These are phyloP conservation scores for Paecilomyces niveus DNA, from an alignment of 2,329 filamentous ascomycete genomes.

Conservation along the genomic window DNA sequence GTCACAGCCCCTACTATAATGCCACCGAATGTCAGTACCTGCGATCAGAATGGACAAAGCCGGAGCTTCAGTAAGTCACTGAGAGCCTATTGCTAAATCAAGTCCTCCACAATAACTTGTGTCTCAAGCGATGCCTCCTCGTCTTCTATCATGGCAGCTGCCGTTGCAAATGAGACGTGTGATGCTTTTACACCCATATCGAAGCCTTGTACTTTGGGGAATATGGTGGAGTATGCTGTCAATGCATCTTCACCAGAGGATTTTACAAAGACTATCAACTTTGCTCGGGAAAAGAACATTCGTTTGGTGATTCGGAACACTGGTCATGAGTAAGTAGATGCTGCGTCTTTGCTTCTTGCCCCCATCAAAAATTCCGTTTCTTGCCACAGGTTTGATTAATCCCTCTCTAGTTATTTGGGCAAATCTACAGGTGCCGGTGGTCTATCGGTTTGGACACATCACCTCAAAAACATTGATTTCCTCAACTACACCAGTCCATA, in stretches of 20 bases:
- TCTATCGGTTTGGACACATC: constrained; percentile 26
- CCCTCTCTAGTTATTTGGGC: neutral
- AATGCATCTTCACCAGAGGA: constrained; percentile 21
- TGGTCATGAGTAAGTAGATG: constrained; percentile 28
- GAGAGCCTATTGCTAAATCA: too few relatives aligned
- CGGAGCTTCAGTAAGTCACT: constrained; percentile 39
- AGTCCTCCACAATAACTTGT: too few relatives aligned
- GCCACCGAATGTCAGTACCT: constrained; percentile 37
- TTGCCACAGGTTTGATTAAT: too few relatives aligned
- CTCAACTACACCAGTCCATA: constrained; percentile 26
- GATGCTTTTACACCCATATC: constrained; percentile 32
- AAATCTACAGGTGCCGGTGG: constrained; percentile 51
- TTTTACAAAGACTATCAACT: constrained; percentile 20
- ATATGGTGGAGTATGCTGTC: constrained; percentile 27
- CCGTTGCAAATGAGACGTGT: constrained; percentile 32
- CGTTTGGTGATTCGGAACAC: constrained; percentile 42
- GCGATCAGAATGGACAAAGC: constrained; percentile 37
- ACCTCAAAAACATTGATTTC: constrained; percentile 22
- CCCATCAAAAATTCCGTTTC: too few relatives aligned
- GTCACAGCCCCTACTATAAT: constrained; percentile 45
- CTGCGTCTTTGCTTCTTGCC: too few relatives aligned
- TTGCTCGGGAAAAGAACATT: constrained; percentile 43
- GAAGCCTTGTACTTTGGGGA: constrained; percentile 20
- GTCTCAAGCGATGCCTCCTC: constrained; percentile 23
- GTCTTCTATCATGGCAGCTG: constrained; percentile 34